Evolutionary conservation across 345 rosid species (phyloP), one percentile per base, ranked within the genome.

Genomic region (Eucalyptus melliodora): DNA sequence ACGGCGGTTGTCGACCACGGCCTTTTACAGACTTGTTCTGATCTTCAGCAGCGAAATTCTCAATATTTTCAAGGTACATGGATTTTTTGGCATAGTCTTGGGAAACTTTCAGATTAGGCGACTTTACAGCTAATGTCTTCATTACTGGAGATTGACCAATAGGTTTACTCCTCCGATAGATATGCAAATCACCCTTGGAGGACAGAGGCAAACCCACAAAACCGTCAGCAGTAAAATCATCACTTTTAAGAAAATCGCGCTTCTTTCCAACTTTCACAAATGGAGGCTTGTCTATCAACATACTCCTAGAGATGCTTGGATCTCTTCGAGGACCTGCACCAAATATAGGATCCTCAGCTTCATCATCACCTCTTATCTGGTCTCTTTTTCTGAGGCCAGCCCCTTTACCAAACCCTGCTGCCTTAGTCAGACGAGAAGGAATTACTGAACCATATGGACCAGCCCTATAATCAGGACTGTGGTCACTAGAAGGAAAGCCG

Each of bases 271-370:
- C 92, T 92, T 91, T 95, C 89, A 88, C 89, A 89, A 90, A 86
- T 87, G 95, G 93, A 83, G 95, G 89, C 91, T 93, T 96, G 49
- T 91, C 94, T 67, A 88, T 86, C 81, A 80, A 44, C 90, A 89
- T 67, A 89, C 90, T 90, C 45, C 67, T 90, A 67, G 89, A 82
- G 87, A 53, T 89, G 92, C 92, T 94, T 86, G 88, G 92, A 83
- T 93, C 93, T 91, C 91, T 95, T 45, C 92, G 94, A 69, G 92
- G 81, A 91, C 96, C 96, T 89, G 89, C 92, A 89, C 95, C 96
- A 93, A 94, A 96, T 81, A 95, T 91, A 87, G 96, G 94, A 85
- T 95, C 96, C 83, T 95, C 95, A 90, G 90, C 96, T 87, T 95
- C 89, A 45, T 91, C 92, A 87, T 94, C 95, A 55, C 90, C 90